Evolutionary conservation across 495 filamentous ascomycete genomes (phyloP).

Genomic region (Xylaria intraflava): DNA sequence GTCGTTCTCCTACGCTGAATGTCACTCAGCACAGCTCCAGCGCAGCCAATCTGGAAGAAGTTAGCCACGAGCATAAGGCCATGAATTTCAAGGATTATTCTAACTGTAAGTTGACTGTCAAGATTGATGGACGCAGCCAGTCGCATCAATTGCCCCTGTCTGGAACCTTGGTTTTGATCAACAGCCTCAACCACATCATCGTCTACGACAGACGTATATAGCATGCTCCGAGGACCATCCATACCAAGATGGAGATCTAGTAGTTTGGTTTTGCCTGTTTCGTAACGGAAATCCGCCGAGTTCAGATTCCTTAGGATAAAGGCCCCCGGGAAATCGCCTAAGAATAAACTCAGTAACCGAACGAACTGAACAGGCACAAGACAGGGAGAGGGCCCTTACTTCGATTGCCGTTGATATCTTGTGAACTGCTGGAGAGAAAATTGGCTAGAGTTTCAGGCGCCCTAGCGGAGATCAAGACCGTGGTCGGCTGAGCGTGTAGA

Average conservation of each 20-base stretch:
- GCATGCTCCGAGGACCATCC: conserved; percentile 43
- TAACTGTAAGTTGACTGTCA: conserved; percentile 52
- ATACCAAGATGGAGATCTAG: conserved; percentile 47
- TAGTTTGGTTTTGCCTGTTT: conserved; percentile 62
- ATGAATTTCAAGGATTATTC: background rate
- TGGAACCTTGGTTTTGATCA: conserved; percentile 27
- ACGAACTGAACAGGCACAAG: background rate
- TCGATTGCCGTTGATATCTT: conserved; percentile 29
- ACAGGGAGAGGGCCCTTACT: conserved; percentile 16
- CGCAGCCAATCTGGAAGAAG: conserved; percentile 54
- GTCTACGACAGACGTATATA: conserved; percentile 49
- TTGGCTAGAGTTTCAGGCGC: conserved; percentile 55
- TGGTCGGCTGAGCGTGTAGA: conserved; percentile 70
- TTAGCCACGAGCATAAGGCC: conserved; percentile 1
- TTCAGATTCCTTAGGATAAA: conserved; percentile 70
- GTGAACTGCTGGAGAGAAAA: conserved; percentile 37
- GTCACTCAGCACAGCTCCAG: conserved; percentile 76
- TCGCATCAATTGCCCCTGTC: conserved; percentile 62
- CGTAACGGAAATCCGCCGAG: conserved; percentile 70
- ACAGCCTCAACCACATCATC: conserved; percentile 37
- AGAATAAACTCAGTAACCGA: conserved; percentile 2
- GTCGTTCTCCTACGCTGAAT: conserved; percentile 63
- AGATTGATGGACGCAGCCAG: conserved; percentile 71
- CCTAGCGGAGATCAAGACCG: conserved; percentile 66
- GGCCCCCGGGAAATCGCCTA: conserved; percentile 40